Base-by-base conservation (phyloP, 345 rosid genomes). In the Barbarea vulgaris region DNA sequence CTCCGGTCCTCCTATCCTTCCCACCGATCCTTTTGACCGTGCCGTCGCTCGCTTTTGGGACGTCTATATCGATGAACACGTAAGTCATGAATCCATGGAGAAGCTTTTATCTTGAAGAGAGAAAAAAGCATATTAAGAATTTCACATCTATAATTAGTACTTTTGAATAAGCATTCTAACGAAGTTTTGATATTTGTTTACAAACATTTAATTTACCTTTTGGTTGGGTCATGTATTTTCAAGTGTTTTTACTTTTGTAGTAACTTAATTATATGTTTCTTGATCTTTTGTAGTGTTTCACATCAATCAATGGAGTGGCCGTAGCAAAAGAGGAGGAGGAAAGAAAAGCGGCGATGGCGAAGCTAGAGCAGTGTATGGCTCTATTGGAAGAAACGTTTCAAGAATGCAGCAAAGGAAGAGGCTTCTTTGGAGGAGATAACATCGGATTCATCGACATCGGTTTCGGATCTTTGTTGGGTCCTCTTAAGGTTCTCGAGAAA, bases 401-500 rank as follows among this genome's bases (percentile, higher is more conserved):
- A 36, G 85, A 84, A 66, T 75, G 83, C 25, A 84, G 95, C 84
- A 82, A 90, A 76, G 96, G 98, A 37, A 85, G 85, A 71, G 67
- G 80, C 17, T 93, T 90, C 81, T 93, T 93, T 57, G 93, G 98
- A 22, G 97, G 94, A 52, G 87, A 84, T 62, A 64, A 68, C 47
- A 84, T 92, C 12, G 97, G 96, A 24, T 88, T 75, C 48, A 68
- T 88, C 0, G 97, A 92, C 71, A 87, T 92, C 15, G 93, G 91
- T 6, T 78, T 92, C 15, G 97, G 97, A 0, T 41, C 84, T 47
- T 80, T 69, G 69, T 68, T 89, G 79, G 93, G 83, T n/a, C 89
- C 95, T 90, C 10, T 90, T 2, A 83, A 80, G 53, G 89, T 88
- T 14, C 54, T 75, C 0, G 86, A 86, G 83, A 84, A 63, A 65